Conservation (phyloP, 2,329 filamentous ascomycete genomes). For the Aspergillus carbonarius region DNA sequence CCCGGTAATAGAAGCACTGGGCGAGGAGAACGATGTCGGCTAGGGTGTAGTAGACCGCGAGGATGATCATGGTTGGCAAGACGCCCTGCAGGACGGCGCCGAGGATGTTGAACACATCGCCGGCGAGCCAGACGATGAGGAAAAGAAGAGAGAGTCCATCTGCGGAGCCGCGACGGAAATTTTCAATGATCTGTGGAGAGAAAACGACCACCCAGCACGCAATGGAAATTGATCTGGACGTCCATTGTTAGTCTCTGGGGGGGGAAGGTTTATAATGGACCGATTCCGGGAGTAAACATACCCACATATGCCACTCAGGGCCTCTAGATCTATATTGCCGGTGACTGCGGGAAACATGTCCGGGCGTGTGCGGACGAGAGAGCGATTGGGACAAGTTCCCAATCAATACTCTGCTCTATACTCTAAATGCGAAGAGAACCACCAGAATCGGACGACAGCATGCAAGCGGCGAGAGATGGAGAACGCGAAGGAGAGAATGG, state of each 20-base stretch:
- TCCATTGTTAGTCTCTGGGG: slow-evolving; percentile 5
- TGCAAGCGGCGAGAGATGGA: neutral
- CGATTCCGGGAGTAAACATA: slow-evolving; percentile 39
- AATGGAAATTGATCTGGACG: slow-evolving; percentile 80
- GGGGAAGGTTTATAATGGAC: neutral
- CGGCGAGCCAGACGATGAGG: slow-evolving; percentile 86
- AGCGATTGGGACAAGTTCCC: slow-evolving; percentile 6
- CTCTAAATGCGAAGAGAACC: neutral
- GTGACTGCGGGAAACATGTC: slow-evolving; percentile 41
- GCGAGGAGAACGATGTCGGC: slow-evolving; percentile 83
- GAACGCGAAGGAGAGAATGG: neutral
- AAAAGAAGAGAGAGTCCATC: slow-evolving; percentile 90
- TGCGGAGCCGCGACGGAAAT: slow-evolving; percentile 79
- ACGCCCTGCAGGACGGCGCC: slow-evolving; percentile 91
- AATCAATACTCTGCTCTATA: neutral
- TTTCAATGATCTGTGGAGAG: slow-evolving; percentile 93
- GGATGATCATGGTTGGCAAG: slow-evolving; percentile 89
- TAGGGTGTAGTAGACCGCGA: slow-evolving; percentile 92
- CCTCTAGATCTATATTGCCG: slow-evolving; percentile 76
- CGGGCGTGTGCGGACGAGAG: slow-evolving; percentile 4
- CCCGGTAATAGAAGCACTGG: slow-evolving; percentile 95
- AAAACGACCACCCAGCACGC: slow-evolving; percentile 98
- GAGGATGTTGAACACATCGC: slow-evolving; percentile 95
- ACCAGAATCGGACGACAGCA: neutral
- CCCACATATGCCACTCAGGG: slow-evolving; percentile 89